These are phyloP conservation scores for Penicillium sp. DNA, from an alignment of 2,329 filamentous ascomycete species.

Conservation along the genomic window DNA sequence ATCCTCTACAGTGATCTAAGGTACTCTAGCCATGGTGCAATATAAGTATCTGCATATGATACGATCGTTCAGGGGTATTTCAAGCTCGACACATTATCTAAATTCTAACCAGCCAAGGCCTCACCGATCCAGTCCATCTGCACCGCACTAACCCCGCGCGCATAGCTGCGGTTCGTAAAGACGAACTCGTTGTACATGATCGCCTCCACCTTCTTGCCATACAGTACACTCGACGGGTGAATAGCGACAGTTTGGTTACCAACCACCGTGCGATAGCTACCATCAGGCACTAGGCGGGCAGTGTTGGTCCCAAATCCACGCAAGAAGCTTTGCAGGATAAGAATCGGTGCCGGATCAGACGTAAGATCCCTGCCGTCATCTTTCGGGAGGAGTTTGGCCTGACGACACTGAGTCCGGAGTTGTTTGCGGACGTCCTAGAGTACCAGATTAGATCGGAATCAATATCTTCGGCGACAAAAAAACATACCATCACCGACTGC, in stretches of 20 bases:
- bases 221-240: conserved; percentile 57
- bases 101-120: conserved; percentile 32
- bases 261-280: conserved; percentile 56
- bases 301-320: conserved; percentile 57
- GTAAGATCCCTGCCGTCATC: conserved; percentile 20
- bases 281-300: conserved; percentile 55
- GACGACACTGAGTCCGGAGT: conserved; percentile 51
- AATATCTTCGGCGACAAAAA: background rate
- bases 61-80: conserved; percentile 11
- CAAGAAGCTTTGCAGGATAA: conserved; percentile 55
- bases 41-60: background rate
- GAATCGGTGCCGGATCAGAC: conserved; percentile 40
- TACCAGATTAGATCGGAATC: conserved; percentile 4
- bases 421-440: conserved; percentile 56
- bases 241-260: conserved; percentile 60
- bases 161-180: conserved; percentile 60
- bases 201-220: conserved; percentile 56
- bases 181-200: conserved; percentile 63
- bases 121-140: conserved; percentile 59
- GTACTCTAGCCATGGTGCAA: background rate
- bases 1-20: background rate
- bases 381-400: conserved; percentile 41
- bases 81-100: background rate
- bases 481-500: conserved; percentile 56
- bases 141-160: conserved; percentile 57